A percentile compares a stretch with the other conserved stretches of the same genome.
phyloP scores from a whole-genome alignment of 768 basidiomycete genomes.

The Boletellus sp. region DNA sequence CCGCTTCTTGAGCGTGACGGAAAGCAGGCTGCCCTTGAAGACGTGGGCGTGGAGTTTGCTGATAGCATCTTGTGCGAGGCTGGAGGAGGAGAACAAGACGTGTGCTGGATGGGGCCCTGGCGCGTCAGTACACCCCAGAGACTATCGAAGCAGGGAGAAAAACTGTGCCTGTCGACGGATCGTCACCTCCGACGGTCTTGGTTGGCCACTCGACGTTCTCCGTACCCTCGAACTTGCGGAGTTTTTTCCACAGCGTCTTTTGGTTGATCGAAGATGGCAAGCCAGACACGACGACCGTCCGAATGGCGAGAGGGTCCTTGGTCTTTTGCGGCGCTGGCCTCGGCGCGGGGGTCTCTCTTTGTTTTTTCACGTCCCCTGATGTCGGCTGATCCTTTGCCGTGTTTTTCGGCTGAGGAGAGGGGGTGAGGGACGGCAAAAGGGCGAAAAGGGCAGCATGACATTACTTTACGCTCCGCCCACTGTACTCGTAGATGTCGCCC shows the following conservation, averaged over 20 bases:
- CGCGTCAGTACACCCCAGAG: not conserved
- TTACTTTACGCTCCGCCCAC: constrained; percentile 80
- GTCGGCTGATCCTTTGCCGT: constrained; percentile 31
- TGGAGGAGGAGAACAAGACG: constrained; percentile 67
- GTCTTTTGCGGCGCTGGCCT: constrained; percentile 33
- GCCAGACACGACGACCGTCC: constrained; percentile 78
- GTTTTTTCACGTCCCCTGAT: constrained; percentile 30
- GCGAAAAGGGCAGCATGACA: not conserved
- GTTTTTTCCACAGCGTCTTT: constrained; percentile 78
- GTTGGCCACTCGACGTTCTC: constrained; percentile 73
- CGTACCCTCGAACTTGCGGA: constrained; percentile 75
- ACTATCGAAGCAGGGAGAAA: not conserved
- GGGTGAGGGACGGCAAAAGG: not conserved
- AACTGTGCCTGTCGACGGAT: constrained; percentile 48
- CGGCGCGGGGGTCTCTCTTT: constrained; percentile 37
- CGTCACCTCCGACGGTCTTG: constrained; percentile 42
- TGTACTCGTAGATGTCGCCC: constrained; percentile 69
- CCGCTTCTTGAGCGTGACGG: constrained; percentile 83
- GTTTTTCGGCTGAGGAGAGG: constrained; percentile 40
- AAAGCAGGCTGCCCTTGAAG: constrained; percentile 85
- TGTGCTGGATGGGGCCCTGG: constrained; percentile 46
- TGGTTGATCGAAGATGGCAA: constrained; percentile 59
- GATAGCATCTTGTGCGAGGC: constrained; percentile 66
- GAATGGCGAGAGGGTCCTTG: constrained; percentile 77
- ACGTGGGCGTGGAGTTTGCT: constrained; percentile 87